These are phyloP conservation scores for Pseudisothecium myosuroides DNA, from an alignment of 225 moss, liverwort and hornwort genomes.

Conservation along the genomic window DNA sequence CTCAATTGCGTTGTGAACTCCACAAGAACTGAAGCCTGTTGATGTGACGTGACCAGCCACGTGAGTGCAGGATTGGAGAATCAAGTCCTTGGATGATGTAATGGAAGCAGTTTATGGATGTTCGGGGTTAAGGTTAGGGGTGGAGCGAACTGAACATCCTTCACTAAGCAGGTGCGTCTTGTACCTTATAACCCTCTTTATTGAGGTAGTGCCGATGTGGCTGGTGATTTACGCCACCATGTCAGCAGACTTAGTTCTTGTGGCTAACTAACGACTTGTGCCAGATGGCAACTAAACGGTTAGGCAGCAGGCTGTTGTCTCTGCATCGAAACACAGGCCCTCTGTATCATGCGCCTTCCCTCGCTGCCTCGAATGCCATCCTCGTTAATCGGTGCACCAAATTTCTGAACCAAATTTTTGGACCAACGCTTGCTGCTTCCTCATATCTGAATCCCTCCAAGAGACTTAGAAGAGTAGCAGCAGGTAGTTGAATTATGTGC, in stretches of 20 bases:
- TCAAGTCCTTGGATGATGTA: background rate
- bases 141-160: background rate
- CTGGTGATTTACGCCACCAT: background rate
- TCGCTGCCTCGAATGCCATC: background rate
- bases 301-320: conserved; percentile 11
- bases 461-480: background rate
- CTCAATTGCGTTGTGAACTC: background rate
- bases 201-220: background rate
- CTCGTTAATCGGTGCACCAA: background rate
- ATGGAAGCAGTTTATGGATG: background rate
- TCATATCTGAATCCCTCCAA: background rate
- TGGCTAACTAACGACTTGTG: conserved; percentile 26
- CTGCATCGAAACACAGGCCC: background rate
- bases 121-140: background rate
- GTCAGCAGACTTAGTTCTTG: conserved; percentile 6
- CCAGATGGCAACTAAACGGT: conserved; percentile 39
- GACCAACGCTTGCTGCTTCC: background rate
- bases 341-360: background rate
- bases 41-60: background rate
- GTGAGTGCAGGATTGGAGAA: background rate
- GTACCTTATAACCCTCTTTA: background rate
- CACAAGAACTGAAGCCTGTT: background rate
- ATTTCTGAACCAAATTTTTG: background rate
- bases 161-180: background rate
- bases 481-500: background rate